Conservation (phyloP, 139 green algal genomes). For the Monoraphidium neglectum region DNA sequence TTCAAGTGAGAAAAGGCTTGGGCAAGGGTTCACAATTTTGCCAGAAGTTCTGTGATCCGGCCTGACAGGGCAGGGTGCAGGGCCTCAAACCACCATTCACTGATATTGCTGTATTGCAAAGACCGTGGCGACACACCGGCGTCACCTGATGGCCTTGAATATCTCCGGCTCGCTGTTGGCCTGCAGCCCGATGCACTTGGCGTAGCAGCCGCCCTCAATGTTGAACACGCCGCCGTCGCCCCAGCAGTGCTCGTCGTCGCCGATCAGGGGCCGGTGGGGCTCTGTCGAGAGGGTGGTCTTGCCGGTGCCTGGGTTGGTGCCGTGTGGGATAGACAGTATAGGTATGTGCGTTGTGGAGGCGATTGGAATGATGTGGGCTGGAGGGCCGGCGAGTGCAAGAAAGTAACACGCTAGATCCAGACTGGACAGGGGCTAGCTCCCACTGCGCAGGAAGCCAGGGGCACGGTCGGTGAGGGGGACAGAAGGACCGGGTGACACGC, state of each 20-base stretch:
- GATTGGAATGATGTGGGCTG: neutral
- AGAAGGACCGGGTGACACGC: too few species aligned
- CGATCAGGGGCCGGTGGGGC: constrained; percentile 80
- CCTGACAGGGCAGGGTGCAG: too few species aligned
- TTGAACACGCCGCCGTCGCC: constrained; percentile 86
- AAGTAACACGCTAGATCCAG: too few species aligned
- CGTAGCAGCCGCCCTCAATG: constrained; percentile 96
- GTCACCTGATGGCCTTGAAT: constrained; percentile 81
- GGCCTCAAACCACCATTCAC: neutral
- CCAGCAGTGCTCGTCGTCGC: constrained; percentile 96
- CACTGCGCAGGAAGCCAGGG: too few species aligned
- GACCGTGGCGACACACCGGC: neutral
- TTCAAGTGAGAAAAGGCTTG: neutral
- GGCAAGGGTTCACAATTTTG: too few species aligned
- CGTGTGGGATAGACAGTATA: too few species aligned
- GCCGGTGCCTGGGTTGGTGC: constrained; percentile 63
- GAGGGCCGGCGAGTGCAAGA: too few species aligned
- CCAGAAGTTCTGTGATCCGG: too few species aligned
- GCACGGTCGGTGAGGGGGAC: too few species aligned
- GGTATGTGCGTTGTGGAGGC: neutral
- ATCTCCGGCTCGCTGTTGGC: constrained; percentile 89
- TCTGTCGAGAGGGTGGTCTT: constrained; percentile 85
- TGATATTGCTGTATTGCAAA: neutral
- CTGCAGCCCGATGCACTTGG: constrained; percentile 90
- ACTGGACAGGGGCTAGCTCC: too few species aligned